phyloP scores from a whole-genome alignment of 805 yeast genomes.

The Blastobotrys terrestris region DNA sequence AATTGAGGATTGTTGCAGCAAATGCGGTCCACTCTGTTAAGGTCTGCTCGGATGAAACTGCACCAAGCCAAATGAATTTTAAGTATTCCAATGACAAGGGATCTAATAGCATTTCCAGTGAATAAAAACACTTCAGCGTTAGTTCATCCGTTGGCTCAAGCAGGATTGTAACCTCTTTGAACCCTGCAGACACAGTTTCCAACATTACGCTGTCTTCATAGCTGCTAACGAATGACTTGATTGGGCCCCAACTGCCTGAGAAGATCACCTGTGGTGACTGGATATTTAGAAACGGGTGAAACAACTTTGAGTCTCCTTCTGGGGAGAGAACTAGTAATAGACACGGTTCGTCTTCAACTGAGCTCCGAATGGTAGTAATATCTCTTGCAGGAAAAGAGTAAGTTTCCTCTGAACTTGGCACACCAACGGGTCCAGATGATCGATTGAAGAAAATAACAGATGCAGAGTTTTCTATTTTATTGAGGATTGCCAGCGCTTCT shows the following conservation, averaged over 20 bases:
- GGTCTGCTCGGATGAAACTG: constrained; percentile 38
- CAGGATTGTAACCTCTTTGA: constrained; percentile 7
- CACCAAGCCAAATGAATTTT: constrained; percentile 60
- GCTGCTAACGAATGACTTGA: constrained; percentile 3
- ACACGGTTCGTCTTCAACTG: constrained; percentile 29
- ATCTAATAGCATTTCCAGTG: constrained; percentile 51
- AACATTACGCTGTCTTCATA: constrained; percentile 6
- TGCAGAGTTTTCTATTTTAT: constrained; percentile 37
- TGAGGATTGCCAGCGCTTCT: constrained; percentile 57
- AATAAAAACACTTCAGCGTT: constrained; percentile 41
- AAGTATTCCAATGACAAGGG: constrained; percentile 50
- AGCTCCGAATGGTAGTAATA: constrained; percentile 29
- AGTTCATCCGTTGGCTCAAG: constrained; percentile 42
- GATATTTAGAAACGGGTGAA: constrained; percentile 54
- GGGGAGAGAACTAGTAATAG: constrained; percentile 9
- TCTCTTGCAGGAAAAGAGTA: constrained; percentile 30
- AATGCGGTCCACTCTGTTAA: constrained; percentile 58
- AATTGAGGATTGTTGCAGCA: constrained; percentile 26
- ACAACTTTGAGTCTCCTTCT: constrained; percentile 32
- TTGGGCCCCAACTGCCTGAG: constrained; percentile 6
- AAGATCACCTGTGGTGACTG: constrained; percentile 27
- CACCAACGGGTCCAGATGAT: constrained; percentile 27
- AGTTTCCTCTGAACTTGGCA: constrained; percentile 33
- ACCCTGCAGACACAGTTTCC: constrained; percentile 5
- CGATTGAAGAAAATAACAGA: constrained; percentile 46